Base-by-base conservation (phyloP, 768 basidiomycete genomes). In the Tricholomella constricta region DNA sequence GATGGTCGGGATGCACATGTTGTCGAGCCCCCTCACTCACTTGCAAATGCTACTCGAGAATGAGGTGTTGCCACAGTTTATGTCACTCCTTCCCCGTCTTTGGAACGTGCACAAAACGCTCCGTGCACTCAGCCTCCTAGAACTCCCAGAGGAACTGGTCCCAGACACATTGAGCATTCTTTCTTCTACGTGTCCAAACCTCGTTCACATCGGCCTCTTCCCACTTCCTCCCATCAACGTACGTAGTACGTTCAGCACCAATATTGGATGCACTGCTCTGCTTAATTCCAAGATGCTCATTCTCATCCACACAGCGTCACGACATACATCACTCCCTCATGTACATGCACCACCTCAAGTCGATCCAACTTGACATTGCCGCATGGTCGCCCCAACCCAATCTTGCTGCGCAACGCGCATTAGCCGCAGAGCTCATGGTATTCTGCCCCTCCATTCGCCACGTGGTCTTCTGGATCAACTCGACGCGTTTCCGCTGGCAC, bases 21-120 rank as follows among this genome's bases (percentile, higher is more conserved):
- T 73, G 9, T 52, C 68, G 10, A 66, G 70, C 38, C 67, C 75
- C 1, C 68, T 83, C 54, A 73, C 72, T 0, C 73, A 81, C 50
- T 41, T 84, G 7, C 82, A 80, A 52, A 61, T 80, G 38, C 45
- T 55, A 7, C 54, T 79, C n/a, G 76, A 78, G 49, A 66, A 68
- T 22, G 74, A 75, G 23, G 60, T 68, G 22, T 63, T 63, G 36
- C 57, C 54, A 5, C 63, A 70, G 41, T 22, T 72, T 12, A 55
- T 72, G 47, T 46, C 59, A 0, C 65, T 75, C 56, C 51, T 78
- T 25, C 63, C 67, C 14, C 67, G 63, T 29, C 65, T 79, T 8
- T 56, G 45, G 6, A 22, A 37, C 6, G 55, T 64, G 0, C 56
- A 50, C 17, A 62, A 64, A 37, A 71, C 67, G 0, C 49, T 75